Conservation (phyloP, 129 eudicot species). For the Smallanthus sonchifolius region DNA sequence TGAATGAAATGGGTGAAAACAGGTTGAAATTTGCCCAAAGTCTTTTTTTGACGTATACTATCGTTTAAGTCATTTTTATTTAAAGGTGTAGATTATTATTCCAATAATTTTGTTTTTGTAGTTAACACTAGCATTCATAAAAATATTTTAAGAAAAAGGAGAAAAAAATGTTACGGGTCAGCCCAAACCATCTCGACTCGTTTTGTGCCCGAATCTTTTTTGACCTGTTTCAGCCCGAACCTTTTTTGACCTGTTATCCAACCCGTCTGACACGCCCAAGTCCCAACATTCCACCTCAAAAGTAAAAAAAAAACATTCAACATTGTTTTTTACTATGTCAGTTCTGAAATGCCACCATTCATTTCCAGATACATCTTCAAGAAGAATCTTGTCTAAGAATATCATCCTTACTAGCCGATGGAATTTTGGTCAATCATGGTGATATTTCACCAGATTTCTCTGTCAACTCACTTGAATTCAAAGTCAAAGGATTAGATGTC, state of each 20-base stretch:
- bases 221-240: background rate
- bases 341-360: conserved; percentile 17
- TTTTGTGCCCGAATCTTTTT: too few species aligned
- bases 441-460: conserved; percentile 63
- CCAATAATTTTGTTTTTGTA: conserved; percentile 6
- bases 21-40: background rate
- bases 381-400: conserved; percentile 95
- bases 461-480: conserved; percentile 55
- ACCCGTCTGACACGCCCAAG: background rate
- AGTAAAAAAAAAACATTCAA: background rate
- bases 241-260: background rate
- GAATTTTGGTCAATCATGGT: conserved; percentile 64
- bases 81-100: background rate
- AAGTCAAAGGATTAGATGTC: conserved; percentile 61
- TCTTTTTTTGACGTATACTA: background rate
- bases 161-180: background rate
- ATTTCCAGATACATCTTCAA: conserved; percentile 86
- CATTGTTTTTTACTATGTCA: conserved; percentile 1
- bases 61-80: background rate
- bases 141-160: background rate
- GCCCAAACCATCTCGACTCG: background rate
- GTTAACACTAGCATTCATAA: background rate
- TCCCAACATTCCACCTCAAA: background rate
- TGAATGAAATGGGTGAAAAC: background rate
- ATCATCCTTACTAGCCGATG: conserved; percentile 86